Evolutionary conservation across 1,284 basidiomycete genomes (phyloP).

Genomic region (Cryptococcus wingfieldii): DNA sequence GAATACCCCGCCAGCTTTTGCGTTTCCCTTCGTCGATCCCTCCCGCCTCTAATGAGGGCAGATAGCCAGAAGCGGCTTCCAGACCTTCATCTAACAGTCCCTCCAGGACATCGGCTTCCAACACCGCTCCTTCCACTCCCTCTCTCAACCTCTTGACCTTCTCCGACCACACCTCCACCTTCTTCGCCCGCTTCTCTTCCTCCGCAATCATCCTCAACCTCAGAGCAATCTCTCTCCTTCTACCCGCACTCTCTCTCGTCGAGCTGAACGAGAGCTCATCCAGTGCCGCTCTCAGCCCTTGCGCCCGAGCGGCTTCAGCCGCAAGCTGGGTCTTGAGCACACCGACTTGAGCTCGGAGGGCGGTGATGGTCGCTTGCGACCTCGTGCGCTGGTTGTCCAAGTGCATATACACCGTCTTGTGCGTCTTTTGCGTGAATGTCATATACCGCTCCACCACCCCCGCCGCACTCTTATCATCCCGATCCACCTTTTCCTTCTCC

Average conservation of each 20-base stretch:
- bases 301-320: conserved; percentile 33
- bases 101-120: conserved; percentile 35
- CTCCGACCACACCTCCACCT: conserved; percentile 44
- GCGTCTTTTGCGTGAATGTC: conserved; percentile 80
- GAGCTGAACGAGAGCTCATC: conserved; percentile 71
- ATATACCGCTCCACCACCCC: conserved; percentile 85
- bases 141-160: conserved; percentile 34
- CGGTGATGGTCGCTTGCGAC: conserved; percentile 61
- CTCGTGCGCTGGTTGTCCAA: conserved; percentile 57
- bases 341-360: conserved; percentile 50
- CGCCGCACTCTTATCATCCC: conserved; percentile 72
- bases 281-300: conserved; percentile 59
- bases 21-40: conserved; percentile 11
- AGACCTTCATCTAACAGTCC: conserved; percentile 54
- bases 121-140: conserved; percentile 30
- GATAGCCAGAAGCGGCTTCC: conserved; percentile 48
- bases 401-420: conserved; percentile 63
- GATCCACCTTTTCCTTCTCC: conserved; percentile 57
- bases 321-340: conserved; percentile 20
- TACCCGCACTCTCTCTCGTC: conserved; percentile 67
- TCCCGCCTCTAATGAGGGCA: neutral
- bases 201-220: conserved; percentile 63
- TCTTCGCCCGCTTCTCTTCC: conserved; percentile 56
- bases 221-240: conserved; percentile 66
- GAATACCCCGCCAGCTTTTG: conserved; percentile 21